A percentile compares a stretch with the other conserved stretches of the same genome.
Conservation (phyloP, 768 basidiomycete genomes). For the Vishniacozyma victoriae region DNA sequence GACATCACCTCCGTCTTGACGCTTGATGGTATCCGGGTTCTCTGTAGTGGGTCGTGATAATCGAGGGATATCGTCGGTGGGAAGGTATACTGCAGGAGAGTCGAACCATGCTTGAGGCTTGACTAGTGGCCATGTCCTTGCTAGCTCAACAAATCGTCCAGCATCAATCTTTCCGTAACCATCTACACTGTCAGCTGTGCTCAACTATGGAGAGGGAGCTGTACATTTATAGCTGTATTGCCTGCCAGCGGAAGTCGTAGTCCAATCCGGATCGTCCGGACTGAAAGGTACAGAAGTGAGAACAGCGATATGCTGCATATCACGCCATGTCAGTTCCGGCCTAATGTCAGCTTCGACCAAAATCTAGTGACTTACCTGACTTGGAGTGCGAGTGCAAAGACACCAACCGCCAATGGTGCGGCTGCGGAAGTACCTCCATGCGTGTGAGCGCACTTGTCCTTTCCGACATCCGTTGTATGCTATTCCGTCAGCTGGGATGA, state of each 20-base stretch:
- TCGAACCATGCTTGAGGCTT: constrained; percentile 92
- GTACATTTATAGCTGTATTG: constrained; percentile 74
- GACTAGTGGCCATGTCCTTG: constrained; percentile 74
- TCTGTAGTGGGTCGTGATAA: constrained; percentile 1
- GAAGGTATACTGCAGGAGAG: constrained; percentile 57
- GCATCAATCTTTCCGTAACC: constrained; percentile 88
- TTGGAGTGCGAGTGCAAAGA: constrained; percentile 82
- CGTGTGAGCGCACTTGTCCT: constrained; percentile 66
- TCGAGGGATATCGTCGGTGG: constrained; percentile 13
- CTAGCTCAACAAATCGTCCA: constrained; percentile 70
- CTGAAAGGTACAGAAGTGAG: constrained; percentile 72
- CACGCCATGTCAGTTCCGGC: constrained; percentile 93
- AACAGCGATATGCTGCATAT: constrained; percentile 84
- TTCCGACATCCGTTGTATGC: constrained; percentile 92
- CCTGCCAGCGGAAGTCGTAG: constrained; percentile 64
- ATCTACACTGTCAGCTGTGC: constrained; percentile 44
- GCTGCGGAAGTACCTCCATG: constrained; percentile 98
- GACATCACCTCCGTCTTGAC: constrained; percentile 47
- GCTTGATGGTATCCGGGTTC: constrained; percentile 54
- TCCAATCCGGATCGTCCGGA: constrained; percentile 89
- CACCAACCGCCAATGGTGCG: constrained; percentile 90
- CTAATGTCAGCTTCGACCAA: constrained; percentile 47
- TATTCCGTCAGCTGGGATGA: constrained; percentile 46
- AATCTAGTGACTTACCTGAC: constrained; percentile 58
- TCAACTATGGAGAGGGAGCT: background rate